phyloP scores from a whole-genome alignment of 371 early-diverging fungal species.

The Zancudomyces culisetae region DNA sequence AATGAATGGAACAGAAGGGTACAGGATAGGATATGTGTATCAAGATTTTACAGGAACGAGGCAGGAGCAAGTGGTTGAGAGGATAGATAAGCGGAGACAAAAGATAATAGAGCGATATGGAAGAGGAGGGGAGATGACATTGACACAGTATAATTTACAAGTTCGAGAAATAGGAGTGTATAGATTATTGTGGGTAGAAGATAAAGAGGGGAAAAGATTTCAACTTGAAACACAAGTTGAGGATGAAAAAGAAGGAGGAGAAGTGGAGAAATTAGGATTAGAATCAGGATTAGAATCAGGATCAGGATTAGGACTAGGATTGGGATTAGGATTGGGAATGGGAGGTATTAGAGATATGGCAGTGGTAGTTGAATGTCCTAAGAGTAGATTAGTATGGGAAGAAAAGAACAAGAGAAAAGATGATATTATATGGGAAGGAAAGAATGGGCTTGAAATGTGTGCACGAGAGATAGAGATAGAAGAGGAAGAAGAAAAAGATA shows the following conservation, averaged over 20 bases:
- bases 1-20: constrained; percentile 21
- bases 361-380: constrained; percentile 22
- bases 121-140: constrained; percentile 11
- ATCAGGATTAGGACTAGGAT: too few species aligned
- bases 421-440: constrained; percentile 11
- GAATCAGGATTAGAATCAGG: too few species aligned
- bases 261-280: too few species aligned
- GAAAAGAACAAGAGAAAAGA: neutral
- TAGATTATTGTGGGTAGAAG: constrained; percentile 16
- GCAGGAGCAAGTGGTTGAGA: constrained; percentile 8
- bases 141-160: constrained; percentile 18
- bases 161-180: constrained; percentile 15
- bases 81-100: constrained; percentile 8
- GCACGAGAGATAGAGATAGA: constrained; percentile 6
- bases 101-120: constrained; percentile 12
- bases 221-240: constrained; percentile 8
- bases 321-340: neutral
- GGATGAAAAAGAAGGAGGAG: neutral
- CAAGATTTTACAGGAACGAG: constrained; percentile 18
- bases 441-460: constrained; percentile 17
- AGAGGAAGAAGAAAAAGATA: neutral
- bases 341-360: constrained; percentile 7
- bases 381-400: constrained; percentile 15
- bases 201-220: constrained; percentile 16
- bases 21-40: constrained; percentile 13